Evolutionary conservation across 2,329 filamentous ascomycete species (phyloP).

Genomic region (Pyrenophora graminea): DNA sequence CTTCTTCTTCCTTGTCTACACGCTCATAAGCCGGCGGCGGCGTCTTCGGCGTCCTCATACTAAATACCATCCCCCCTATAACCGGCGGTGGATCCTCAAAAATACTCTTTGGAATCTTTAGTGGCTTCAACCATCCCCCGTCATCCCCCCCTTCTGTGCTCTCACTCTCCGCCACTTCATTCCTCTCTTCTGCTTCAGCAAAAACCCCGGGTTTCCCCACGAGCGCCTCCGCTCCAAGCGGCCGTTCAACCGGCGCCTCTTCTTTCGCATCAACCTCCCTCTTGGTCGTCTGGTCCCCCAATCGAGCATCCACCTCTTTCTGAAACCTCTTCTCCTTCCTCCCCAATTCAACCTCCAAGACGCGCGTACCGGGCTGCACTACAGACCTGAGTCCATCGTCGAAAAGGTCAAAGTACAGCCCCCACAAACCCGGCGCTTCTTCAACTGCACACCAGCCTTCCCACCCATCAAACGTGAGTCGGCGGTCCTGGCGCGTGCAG

Average conservation of each 20-base stretch:
- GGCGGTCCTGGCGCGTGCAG: conserved; percentile 45
- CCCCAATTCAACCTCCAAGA: conserved; percentile 61
- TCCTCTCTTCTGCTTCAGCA: neutral
- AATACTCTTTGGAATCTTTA: conserved; percentile 28
- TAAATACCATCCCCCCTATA: conserved; percentile 5
- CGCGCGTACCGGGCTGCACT: conserved; percentile 53
- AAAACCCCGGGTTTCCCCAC: conserved; percentile 23
- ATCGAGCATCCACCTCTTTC: conserved; percentile 30
- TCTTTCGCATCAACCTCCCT: conserved; percentile 30
- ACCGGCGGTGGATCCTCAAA: conserved; percentile 25
- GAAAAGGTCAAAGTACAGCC: conserved; percentile 54
- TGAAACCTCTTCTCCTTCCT: conserved; percentile 56
- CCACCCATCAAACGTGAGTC: conserved; percentile 46
- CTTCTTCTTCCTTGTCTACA: neutral
- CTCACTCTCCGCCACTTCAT: neutral
- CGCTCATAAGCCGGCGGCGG: conserved; percentile 32
- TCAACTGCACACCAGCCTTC: conserved; percentile 48
- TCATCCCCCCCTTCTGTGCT: neutral
- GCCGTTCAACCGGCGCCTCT: conserved; percentile 34
- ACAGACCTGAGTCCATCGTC: conserved; percentile 48
- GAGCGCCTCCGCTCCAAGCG: conserved; percentile 22
- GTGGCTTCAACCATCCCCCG: conserved; percentile 9
- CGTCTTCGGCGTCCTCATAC: conserved; percentile 19
- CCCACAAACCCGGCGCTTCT: conserved; percentile 42
- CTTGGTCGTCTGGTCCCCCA: conserved; percentile 40